Evolutionary conservation across 805 yeast genomes (phyloP).

Genomic region (Nakazawaea anatomiae): DNA sequence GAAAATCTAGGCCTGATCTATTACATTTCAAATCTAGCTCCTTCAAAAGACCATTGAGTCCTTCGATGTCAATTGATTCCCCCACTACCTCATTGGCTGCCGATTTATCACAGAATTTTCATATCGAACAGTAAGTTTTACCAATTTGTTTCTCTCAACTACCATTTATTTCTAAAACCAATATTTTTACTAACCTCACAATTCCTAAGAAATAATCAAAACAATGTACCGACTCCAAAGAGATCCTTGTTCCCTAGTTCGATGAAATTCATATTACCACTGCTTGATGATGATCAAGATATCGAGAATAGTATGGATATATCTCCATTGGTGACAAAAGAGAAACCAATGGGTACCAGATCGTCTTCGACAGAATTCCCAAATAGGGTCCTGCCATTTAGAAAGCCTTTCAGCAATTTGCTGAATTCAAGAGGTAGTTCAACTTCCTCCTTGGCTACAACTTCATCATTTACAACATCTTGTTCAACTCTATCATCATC

Average conservation of each 20-base stretch:
- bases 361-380: neutral
- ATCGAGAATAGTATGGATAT: slow-evolving; percentile 24
- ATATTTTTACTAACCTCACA: slow-evolving; percentile 1
- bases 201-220: neutral
- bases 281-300: slow-evolving; percentile 3
- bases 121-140: slow-evolving; percentile 19
- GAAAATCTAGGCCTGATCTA: slow-evolving; percentile 11
- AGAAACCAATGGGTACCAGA: slow-evolving; percentile 2
- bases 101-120: slow-evolving; percentile 31
- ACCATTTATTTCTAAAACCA: slow-evolving; percentile 11
- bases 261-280: neutral
- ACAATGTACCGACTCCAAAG: slow-evolving; percentile 16
- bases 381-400: neutral
- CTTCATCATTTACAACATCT: neutral
- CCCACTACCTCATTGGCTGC: slow-evolving; percentile 34
- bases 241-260: slow-evolving; percentile 10
- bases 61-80: slow-evolving; percentile 27
- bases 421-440: slow-evolving; percentile 4
- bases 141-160: no score
- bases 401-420: slow-evolving; percentile 1
- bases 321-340: slow-evolving; percentile 12
- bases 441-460: slow-evolving; percentile 1
- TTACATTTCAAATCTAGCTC: slow-evolving; percentile 16
- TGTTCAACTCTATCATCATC: slow-evolving; percentile 1
- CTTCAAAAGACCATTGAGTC: slow-evolving; percentile 28